Conservation (phyloP, 306 rosid species). For the Trifolium pratense region DNA sequence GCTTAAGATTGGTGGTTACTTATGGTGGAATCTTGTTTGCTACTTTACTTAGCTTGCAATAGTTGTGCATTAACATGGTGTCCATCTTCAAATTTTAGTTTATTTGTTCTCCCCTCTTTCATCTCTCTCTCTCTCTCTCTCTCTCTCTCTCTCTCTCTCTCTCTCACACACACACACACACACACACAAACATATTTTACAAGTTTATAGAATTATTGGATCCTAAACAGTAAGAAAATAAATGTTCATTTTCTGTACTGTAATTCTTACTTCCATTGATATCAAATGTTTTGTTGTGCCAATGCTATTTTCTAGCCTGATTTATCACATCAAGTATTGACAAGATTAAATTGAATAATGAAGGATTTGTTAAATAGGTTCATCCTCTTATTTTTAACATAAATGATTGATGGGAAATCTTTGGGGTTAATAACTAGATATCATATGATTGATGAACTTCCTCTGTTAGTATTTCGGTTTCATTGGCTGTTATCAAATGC, state of each 20-base stretch:
- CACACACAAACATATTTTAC: background rate
- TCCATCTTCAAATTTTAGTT: slow-evolving; percentile 29
- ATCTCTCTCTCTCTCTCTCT: no score
- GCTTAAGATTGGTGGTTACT: background rate
- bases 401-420: slow-evolving; percentile 22
- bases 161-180: no score
- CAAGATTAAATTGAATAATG: slow-evolving; percentile 6
- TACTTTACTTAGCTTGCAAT: slow-evolving; percentile 27
- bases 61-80: slow-evolving; percentile 14
- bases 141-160: no score
- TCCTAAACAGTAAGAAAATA: slow-evolving; percentile 5
- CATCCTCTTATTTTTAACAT: slow-evolving; percentile 13
- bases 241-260: background rate
- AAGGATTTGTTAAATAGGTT: slow-evolving; percentile 25
- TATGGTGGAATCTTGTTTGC: slow-evolving; percentile 22
- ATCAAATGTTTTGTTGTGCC: slow-evolving; percentile 2
- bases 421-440: slow-evolving; percentile 27
- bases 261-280: background rate
- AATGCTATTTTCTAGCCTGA: background rate
- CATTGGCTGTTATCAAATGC: slow-evolving; percentile 38
- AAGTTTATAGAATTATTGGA: background rate
- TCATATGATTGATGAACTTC: slow-evolving; percentile 9
- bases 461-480: slow-evolving; percentile 23
- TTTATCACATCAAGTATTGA: background rate
- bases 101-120: background rate